Conservation (phyloP, 495 filamentous ascomycete species). For the Aspergillus diversus region DNA sequence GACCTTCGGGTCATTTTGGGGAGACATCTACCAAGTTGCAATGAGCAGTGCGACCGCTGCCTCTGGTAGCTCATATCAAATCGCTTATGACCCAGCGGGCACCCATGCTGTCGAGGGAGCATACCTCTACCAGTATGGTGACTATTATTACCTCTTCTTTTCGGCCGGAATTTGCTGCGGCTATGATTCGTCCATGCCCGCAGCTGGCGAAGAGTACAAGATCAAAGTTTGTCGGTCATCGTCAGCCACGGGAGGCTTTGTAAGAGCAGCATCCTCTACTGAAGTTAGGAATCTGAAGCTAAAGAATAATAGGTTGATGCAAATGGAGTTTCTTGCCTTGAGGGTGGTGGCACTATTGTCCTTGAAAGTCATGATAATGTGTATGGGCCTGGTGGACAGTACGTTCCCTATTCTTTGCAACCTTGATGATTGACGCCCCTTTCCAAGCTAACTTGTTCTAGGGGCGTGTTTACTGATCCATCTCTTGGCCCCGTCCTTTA, state of each 20-base stretch:
- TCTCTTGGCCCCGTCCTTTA: conserved; percentile 61
- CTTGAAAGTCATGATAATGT: conserved; percentile 63
- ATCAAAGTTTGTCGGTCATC: conserved; percentile 68
- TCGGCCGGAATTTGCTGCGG: conserved; percentile 69
- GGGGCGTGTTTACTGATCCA: conserved; percentile 55
- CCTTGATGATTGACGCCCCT: background rate
- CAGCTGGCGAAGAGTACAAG: conserved; percentile 67
- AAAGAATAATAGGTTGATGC: conserved; percentile 49
- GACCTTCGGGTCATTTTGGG: conserved; percentile 75
- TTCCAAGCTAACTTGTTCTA: conserved; percentile 22
- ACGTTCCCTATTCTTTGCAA: conserved; percentile 2
- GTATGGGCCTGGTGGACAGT: conserved; percentile 77
- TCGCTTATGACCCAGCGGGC: conserved; percentile 60
- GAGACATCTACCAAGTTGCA: conserved; percentile 65
- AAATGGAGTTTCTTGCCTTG: conserved; percentile 58
- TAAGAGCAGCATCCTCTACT: conserved; percentile 31
- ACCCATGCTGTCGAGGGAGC: conserved; percentile 62
- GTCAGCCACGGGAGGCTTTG: conserved; percentile 58
- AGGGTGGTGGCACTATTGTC: conserved; percentile 67
- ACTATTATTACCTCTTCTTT: conserved; percentile 73
- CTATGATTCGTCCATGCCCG: conserved; percentile 54
- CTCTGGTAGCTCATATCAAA: conserved; percentile 40
- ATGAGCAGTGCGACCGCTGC: conserved; percentile 53
- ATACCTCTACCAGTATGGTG: conserved; percentile 59
- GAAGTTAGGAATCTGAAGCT: conserved; percentile 5